Conservation (phyloP, 306 rosid genomes). For the Benincasa hispida region DNA sequence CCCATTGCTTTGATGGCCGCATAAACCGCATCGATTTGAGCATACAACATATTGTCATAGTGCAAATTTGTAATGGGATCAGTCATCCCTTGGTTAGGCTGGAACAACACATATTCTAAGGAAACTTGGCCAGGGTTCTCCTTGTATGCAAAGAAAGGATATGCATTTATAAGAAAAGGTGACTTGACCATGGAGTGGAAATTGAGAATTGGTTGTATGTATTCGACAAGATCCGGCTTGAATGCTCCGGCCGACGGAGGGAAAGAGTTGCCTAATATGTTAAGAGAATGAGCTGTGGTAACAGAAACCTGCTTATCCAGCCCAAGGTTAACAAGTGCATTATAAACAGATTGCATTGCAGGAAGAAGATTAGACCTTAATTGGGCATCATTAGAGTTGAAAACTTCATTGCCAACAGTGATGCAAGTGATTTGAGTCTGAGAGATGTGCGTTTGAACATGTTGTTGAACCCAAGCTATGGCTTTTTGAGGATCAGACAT, state of each 20-base stretch:
- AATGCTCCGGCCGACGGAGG: slow-evolving; percentile 72
- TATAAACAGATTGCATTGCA: slow-evolving; percentile 55
- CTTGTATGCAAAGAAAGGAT: slow-evolving; percentile 77
- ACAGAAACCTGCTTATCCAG: slow-evolving; percentile 39
- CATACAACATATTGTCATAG: slow-evolving; percentile 80
- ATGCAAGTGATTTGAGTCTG: slow-evolving; percentile 55
- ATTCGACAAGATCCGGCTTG: slow-evolving; percentile 30
- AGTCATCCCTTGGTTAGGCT: slow-evolving; percentile 53
- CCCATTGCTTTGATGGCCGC: slow-evolving; percentile 64
- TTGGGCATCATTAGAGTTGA: slow-evolving; percentile 28
- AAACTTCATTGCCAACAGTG: slow-evolving; percentile 64
- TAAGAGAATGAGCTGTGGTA: slow-evolving; percentile 61
- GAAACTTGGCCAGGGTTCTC: slow-evolving; percentile 40
- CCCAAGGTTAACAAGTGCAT: slow-evolving; percentile 45
- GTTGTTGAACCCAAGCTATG: slow-evolving; percentile 48
- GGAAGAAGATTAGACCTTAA: slow-evolving; percentile 38
- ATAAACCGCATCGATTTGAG: slow-evolving; percentile 81
- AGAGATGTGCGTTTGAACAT: slow-evolving; percentile 42
- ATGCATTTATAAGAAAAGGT: slow-evolving; percentile 64
- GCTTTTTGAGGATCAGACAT: slow-evolving; percentile 51
- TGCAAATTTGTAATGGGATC: slow-evolving; percentile 59
- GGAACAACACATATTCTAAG: slow-evolving; percentile 48
- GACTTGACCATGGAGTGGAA: slow-evolving; percentile 47
- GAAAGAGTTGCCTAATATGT: slow-evolving; percentile 32
- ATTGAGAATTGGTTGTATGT: slow-evolving; percentile 41